These are phyloP conservation scores for Trametes elegans DNA, from an alignment of 768 basidiomycete genomes.

Conservation along the genomic window DNA sequence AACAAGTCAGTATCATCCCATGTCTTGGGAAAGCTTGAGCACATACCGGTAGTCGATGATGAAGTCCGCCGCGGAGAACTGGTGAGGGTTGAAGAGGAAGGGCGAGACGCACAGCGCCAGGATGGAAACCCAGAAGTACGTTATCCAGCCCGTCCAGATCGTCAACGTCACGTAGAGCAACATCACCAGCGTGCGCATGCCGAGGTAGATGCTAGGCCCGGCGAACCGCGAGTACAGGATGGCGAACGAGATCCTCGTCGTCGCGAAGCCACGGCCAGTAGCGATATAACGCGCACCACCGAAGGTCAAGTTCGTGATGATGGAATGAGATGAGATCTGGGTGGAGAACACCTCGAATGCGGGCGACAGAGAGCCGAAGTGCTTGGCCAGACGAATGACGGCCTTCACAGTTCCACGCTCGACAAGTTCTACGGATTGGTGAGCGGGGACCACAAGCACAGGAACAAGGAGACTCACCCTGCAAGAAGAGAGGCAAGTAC, in stretches of 20 bases:
- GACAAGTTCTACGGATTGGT: constrained; percentile 68
- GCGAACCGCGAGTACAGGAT: constrained; percentile 98
- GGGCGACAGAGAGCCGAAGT: constrained; percentile 91
- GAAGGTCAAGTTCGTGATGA: constrained; percentile 94
- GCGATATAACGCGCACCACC: constrained; percentile 99
- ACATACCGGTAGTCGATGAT: constrained; percentile 89
- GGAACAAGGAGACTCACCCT: constrained; percentile 53
- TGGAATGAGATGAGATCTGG: constrained; percentile 97
- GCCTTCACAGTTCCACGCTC: constrained; percentile 95
- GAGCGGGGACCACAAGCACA: constrained; percentile 6
- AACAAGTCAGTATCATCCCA: constrained; percentile 3
- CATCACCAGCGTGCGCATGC: constrained; percentile 89
- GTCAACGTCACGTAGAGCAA: constrained; percentile 92
- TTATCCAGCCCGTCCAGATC: constrained; percentile 87
- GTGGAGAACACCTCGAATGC: constrained; percentile 98
- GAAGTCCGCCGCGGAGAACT: constrained; percentile 96
- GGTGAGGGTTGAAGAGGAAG: constrained; percentile 99
- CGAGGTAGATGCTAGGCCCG: constrained; percentile 96
- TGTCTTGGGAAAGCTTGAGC: background rate
- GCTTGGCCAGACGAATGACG: constrained; percentile 86
- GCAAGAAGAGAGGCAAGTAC: constrained; percentile 91
- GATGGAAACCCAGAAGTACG: constrained; percentile 98
- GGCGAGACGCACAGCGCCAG: constrained; percentile 90
- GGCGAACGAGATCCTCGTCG: constrained; percentile 90
- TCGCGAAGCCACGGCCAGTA: constrained; percentile 98